Percentiles rank a stretch among this genome's conserved stretches.
Conservation (phyloP, 2,329 filamentous ascomycete genomes). For the Aspergillus sojae region DNA sequence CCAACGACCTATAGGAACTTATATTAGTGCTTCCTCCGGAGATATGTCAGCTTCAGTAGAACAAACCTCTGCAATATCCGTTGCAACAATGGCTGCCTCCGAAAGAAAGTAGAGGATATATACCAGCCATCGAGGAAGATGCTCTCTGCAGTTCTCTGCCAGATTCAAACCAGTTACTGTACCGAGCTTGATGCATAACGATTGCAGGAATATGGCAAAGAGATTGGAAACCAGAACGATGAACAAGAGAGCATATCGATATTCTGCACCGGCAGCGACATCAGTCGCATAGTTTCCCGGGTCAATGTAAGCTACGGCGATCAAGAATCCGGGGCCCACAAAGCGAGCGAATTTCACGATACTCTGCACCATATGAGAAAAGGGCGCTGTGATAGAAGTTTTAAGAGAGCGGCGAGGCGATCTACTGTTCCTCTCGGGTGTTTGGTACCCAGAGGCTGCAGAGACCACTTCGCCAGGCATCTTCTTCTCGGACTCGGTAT, state of each 20-base stretch:
- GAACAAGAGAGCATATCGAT: slow-evolving; percentile 49
- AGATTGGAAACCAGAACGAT: slow-evolving; percentile 52
- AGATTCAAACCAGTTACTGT: slow-evolving; percentile 70
- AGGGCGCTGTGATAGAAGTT: slow-evolving; percentile 18
- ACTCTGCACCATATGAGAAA: slow-evolving; percentile 28
- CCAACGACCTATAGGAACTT: slow-evolving; percentile 52
- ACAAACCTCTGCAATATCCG: slow-evolving; percentile 67
- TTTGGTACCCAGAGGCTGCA: slow-evolving; percentile 30
- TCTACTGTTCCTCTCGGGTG: slow-evolving; percentile 33
- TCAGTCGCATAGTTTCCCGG: slow-evolving; percentile 55
- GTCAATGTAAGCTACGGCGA: slow-evolving; percentile 54
- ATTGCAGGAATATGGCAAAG: slow-evolving; percentile 52
- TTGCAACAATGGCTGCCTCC: slow-evolving; percentile 70
- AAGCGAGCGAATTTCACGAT: slow-evolving; percentile 47
- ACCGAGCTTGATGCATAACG: slow-evolving; percentile 62
- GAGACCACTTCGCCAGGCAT: slow-evolving; percentile 32
- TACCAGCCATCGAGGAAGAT: slow-evolving; percentile 68
- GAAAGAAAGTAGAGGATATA: slow-evolving; percentile 63
- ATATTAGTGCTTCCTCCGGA: background rate
- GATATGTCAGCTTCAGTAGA: background rate
- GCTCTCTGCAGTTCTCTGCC: slow-evolving; percentile 66
- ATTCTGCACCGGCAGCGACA: slow-evolving; percentile 50
- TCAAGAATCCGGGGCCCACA: slow-evolving; percentile 51
- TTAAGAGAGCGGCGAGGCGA: slow-evolving; percentile 35
- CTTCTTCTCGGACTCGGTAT: slow-evolving; percentile 26